Evolutionary conservation across 768 basidiomycete genomes (phyloP).

Genomic region (Rhizopogon vesiculosus): DNA sequence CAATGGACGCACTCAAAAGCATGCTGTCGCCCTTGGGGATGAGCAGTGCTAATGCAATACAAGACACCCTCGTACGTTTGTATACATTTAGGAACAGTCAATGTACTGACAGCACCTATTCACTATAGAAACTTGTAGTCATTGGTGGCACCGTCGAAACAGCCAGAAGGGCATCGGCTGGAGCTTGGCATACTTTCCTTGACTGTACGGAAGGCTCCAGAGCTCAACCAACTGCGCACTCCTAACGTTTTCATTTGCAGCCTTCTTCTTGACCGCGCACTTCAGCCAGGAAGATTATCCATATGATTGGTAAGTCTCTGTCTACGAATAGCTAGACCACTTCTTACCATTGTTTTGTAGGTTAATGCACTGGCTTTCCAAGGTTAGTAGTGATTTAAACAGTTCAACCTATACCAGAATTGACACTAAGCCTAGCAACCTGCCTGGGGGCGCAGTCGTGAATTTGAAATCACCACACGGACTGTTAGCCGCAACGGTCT

Average conservation of each 20-base stretch:
- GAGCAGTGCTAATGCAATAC: constrained; percentile 57
- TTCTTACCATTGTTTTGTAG: constrained; percentile 30
- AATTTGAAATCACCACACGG: constrained; percentile 87
- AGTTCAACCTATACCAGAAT: constrained; percentile 3
- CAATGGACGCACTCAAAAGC: constrained; percentile 69
- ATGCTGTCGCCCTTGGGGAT: constrained; percentile 68
- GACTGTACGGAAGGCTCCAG: constrained; percentile 49
- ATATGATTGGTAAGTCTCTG: constrained; percentile 63
- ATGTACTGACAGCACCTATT: constrained; percentile 2
- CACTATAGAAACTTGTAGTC: constrained; percentile 75
- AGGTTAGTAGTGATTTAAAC: constrained; percentile 38
- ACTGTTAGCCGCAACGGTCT: constrained; percentile 60
- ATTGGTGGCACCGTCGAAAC: constrained; percentile 89
- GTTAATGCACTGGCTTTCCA: constrained; percentile 88
- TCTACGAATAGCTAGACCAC: background rate
- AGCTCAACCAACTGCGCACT: background rate
- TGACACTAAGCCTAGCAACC: constrained; percentile 60
- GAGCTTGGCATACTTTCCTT: constrained; percentile 87
- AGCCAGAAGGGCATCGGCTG: constrained; percentile 72
- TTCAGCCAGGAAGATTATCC: constrained; percentile 87
- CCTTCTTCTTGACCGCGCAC: constrained; percentile 87
- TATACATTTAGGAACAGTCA: background rate
- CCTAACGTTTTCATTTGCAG: constrained; percentile 30
- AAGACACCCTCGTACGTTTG: constrained; percentile 67
- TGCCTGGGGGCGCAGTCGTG: constrained; percentile 82